These are phyloP conservation scores for Xylaria sp. DNA, from an alignment of 2,329 filamentous ascomycete genomes.

Conservation along the genomic window DNA sequence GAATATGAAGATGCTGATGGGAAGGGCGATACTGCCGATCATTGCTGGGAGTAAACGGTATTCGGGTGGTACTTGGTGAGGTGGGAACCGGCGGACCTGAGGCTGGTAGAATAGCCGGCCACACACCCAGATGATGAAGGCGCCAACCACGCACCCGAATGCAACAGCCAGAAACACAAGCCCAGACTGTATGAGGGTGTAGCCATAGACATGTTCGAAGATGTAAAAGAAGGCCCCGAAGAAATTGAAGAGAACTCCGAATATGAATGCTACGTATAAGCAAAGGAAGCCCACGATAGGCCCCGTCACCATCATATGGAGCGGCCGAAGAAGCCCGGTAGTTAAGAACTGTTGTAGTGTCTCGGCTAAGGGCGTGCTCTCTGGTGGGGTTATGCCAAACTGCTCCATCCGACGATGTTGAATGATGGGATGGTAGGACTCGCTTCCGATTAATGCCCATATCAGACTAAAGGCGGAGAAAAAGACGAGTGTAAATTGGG, in stretches of 20 bases:
- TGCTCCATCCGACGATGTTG: conserved; percentile 54
- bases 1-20: conserved; percentile 69
- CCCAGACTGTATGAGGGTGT: conserved; percentile 56
- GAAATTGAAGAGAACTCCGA: conserved; percentile 64
- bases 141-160: conserved; percentile 58
- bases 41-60: conserved; percentile 69
- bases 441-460: conserved; percentile 57
- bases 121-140: conserved; percentile 55
- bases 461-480: conserved; percentile 55
- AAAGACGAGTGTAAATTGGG: conserved; percentile 62
- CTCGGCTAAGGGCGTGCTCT: conserved; percentile 40
- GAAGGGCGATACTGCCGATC: conserved; percentile 65
- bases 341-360: conserved; percentile 53
- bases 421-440: conserved; percentile 68
- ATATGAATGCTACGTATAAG: conserved; percentile 62
- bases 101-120: conserved; percentile 57
- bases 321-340: conserved; percentile 60
- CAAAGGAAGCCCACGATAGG: conserved; percentile 69
- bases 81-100: conserved; percentile 49
- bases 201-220: conserved; percentile 59
- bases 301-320: conserved; percentile 70
- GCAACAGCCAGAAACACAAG: conserved; percentile 60
- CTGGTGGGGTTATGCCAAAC: conserved; percentile 48
- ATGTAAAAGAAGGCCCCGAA: conserved; percentile 63
- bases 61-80: conserved; percentile 58